A percentile compares a stretch with the other conserved stretches of the same genome.
Evolutionary conservation across 345 rosid species (phyloP).

Genomic region (Eucalyptus regnans): DNA sequence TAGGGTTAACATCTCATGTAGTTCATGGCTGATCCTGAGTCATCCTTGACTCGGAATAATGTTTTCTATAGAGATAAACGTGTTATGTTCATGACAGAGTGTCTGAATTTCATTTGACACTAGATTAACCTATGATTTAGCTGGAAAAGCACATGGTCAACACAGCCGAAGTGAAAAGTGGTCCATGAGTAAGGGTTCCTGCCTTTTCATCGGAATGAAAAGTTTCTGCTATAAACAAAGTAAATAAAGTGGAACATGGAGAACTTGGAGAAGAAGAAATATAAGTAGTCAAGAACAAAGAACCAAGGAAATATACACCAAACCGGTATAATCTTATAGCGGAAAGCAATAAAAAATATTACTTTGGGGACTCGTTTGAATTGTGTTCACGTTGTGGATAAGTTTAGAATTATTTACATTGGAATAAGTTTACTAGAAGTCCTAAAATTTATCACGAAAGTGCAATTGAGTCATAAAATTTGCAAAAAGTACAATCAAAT

Average conservation of each 20-base stretch:
- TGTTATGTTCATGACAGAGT: too few relatives aligned
- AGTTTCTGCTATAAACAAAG: not conserved
- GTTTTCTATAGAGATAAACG: not conserved
- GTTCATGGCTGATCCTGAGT: not conserved
- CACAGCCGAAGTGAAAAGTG: not conserved
- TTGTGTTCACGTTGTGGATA: not conserved
- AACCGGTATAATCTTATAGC: not conserved
- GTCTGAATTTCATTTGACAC: not conserved
- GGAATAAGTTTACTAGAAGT: accelerated
- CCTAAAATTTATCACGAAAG: too few relatives aligned
- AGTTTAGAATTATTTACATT: not conserved
- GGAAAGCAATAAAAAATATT: not conserved
- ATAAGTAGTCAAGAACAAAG: not conserved
- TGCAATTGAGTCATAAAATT: too few relatives aligned
- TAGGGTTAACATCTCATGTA: not conserved
- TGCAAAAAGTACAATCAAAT: too few relatives aligned
- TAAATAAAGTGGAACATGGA: not conserved
- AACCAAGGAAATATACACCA: not conserved
- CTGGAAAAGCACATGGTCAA: not conserved
- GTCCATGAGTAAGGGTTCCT: not conserved
- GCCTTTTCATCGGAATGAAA: not conserved
- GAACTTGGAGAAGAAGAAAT: not conserved
- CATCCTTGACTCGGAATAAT: not conserved
- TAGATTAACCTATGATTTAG: not conserved
- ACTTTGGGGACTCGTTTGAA: not conserved